Evolutionary conservation across 106 monocot genomes (phyloP), one percentile per base, ranked within the genome.

Genomic region (Allium sativum): DNA sequence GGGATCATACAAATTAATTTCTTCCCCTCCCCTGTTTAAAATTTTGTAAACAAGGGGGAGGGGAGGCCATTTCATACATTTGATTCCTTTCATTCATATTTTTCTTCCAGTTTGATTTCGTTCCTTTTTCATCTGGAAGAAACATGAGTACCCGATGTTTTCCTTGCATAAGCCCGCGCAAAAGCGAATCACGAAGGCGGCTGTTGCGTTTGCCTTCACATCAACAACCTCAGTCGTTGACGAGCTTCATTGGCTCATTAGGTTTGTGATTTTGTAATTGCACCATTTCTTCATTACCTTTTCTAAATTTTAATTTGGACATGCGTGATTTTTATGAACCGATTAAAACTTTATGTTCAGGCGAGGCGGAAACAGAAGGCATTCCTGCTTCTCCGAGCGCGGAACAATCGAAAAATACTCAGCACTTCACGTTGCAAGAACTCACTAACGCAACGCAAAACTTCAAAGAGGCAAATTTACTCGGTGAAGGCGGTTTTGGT

Each of bases 401-500:
- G 22, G 78, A 50, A 40, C 71, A 66, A 10, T 63, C 48, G 20
- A 62, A 67, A 51, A 45, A n/a, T 4, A 81, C 92, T 3, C 68
- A 64, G 46, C 78, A 81, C 47, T 87, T 92, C 55, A 55, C 81
- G 10, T 78, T 92, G 41, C 63, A 65, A 12, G 84, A 92, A 58
- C 92, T 92, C 12, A 65, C 72, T 0, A 21, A 20, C 0, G 92
- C 84, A 10, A 92, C 92, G 2, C 72, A 76, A 13, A 87, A 87
- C 54, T 92, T 92, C 52, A 84, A 70, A 55, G 80, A 76, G 18
- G 62, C 58, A 17, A 84, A 92, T 81, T 70, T 87, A 71, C 58
- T 92, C n/a, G 92, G 92, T 52, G 84, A 87, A 59, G 87, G 87
- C 4, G 92, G 92, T 10, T 92, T 92, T 44, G 92, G 92, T 48